phyloP scores from a whole-genome alignment of 73 alveolate species.

The Diophrys sp. region DNA sequence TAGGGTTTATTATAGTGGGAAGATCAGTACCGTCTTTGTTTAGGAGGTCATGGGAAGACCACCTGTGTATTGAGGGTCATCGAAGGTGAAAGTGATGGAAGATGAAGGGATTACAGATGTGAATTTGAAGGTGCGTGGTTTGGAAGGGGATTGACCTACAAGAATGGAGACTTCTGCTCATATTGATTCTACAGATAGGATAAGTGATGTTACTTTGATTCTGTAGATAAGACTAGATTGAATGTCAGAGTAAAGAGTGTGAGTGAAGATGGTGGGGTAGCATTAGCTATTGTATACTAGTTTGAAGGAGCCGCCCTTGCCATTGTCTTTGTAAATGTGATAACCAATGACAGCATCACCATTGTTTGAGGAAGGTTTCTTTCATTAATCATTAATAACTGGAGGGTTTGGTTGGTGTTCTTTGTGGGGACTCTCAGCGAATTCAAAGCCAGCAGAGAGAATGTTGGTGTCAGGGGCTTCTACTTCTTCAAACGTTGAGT shows the following conservation, averaged over 20 bases:
- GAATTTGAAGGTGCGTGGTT: slow-evolving; percentile 28
- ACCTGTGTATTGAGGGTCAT: no score
- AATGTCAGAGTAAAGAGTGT: slow-evolving; percentile 14
- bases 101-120: slow-evolving; percentile 25
- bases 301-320: slow-evolving; percentile 54
- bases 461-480: no score
- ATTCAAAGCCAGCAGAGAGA: no score
- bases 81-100: no score
- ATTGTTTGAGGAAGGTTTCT: slow-evolving; percentile 49
- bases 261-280: slow-evolving; percentile 24
- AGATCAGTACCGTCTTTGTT: no score
- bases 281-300: slow-evolving; percentile 50
- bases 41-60: no score
- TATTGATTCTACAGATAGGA: slow-evolving; percentile 45
- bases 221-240: slow-evolving; percentile 37
- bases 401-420: no score
- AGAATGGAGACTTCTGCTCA: slow-evolving; percentile 17
- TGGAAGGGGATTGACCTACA: slow-evolving; percentile 51
- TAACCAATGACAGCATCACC: slow-evolving; percentile 65
- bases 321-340: slow-evolving; percentile 56
- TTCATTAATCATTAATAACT: no score
- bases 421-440: no score
- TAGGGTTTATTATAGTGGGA: no score
- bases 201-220: slow-evolving; percentile 32
- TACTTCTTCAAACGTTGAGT: no score